Conservation (phyloP, 306 rosid genomes). For the Amphicarpaea edgeworthii region DNA sequence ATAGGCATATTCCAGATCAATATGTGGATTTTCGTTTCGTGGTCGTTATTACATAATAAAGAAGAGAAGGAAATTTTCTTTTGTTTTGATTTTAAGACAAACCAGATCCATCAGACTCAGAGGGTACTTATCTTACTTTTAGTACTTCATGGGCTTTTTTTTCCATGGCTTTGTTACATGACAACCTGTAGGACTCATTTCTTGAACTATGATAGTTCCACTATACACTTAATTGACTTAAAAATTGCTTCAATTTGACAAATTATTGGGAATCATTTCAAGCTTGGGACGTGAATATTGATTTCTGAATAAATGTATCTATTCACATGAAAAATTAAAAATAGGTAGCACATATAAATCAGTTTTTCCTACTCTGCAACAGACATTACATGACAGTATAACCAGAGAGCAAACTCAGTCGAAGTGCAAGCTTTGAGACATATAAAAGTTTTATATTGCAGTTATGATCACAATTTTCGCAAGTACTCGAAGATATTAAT, state of each 20-base stretch:
- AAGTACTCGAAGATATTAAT: no score
- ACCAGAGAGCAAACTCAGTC: background rate
- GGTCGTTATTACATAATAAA: background rate
- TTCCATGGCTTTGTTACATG: no score
- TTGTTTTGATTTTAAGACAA: no score
- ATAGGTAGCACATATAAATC: background rate
- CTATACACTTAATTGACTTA: background rate
- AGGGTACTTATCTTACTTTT: no score
- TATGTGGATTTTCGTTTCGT: background rate
- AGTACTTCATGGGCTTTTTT: no score
- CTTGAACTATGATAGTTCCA: background rate
- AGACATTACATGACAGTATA: background rate
- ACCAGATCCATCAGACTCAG: no score
- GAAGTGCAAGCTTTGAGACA: background rate
- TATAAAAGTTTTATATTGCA: background rate
- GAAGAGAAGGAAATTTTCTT: background rate
- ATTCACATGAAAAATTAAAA: background rate
- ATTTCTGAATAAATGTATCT: no score
- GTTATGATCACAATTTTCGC: background rate
- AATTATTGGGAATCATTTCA: background rate
- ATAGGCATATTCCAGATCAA: background rate
- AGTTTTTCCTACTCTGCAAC: background rate
- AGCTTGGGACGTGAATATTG: background rate
- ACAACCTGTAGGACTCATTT: background rate
- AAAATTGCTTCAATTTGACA: background rate